Base-by-base conservation (phyloP, 148 eudicot genomes). In the Tetragonia tetragonoides region DNA sequence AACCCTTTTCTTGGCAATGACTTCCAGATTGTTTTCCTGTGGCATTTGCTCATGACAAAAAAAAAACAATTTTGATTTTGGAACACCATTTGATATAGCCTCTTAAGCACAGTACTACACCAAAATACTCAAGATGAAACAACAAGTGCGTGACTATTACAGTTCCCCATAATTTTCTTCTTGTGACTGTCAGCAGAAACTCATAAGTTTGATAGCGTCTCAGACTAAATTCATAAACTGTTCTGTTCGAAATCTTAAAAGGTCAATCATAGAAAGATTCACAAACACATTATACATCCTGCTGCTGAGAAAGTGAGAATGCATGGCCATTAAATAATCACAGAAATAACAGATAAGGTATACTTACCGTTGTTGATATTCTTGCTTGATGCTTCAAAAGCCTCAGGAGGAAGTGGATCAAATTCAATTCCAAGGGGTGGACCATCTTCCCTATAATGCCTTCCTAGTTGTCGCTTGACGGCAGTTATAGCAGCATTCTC, bases 371-470 rank as follows among this genome's bases (percentile, higher is more conserved):
- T 71, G 44, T 61, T 80, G 21, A 87, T 80, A 75, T 84, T 84
- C 83, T 65, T 84, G 73, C 40, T 81, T 73, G 87, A 84, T 63
- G 88, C 86, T 81, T 93, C 94, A 89, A 95, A 95, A 77, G 97
- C 97, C 47, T 85, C 94, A 65, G 99, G 97, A 72, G 99, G 97
- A 86, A 93, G 97, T 37, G 88, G 88, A 47, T 95, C 97, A 87
- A 93, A 95, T 54, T 90, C 89, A 76, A 93, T 86, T 72, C 93
- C 91, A 77, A 95, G 97, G 7, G 94, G 81, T 46, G 99, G 97
- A 67, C 99, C 99, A 87, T 93, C 97, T 70, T 82, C 90, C 49
- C 76, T 72, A 84, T 91, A 95, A 66, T 85, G 84, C 79, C 89
- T 87, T 47, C 99, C 99, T 42, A 95, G 83, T 84, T 93, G 97